Percentiles rank a stretch among this genome's conserved stretches.
These are phyloP conservation scores for Quercus ilex DNA, from an alignment of 306 rosid species.

Conservation along the genomic window DNA sequence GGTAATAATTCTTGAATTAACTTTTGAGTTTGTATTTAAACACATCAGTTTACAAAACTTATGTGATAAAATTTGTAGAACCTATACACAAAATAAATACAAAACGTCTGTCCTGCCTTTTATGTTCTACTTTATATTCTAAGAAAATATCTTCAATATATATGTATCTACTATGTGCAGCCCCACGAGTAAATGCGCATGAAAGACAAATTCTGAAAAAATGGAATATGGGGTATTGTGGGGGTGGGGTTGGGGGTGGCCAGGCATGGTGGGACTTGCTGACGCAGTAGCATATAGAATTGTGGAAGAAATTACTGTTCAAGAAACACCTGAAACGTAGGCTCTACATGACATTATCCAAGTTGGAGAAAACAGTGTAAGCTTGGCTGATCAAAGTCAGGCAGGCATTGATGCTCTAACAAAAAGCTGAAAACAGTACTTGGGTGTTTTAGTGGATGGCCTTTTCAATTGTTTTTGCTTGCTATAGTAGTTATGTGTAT, in stretches of 20 bases:
- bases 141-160: too few species aligned
- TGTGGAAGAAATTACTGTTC: slow-evolving; percentile 5
- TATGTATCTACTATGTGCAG: too few species aligned
- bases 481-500: slow-evolving; percentile 32
- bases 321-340: slow-evolving; percentile 32
- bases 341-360: slow-evolving; percentile 37
- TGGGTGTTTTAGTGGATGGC: slow-evolving; percentile 27
- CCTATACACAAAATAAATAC: too few species aligned
- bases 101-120: too few species aligned
- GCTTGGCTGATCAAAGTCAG: slow-evolving; percentile 6
- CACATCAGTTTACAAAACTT: too few species aligned
- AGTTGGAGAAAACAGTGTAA: slow-evolving; percentile 28
- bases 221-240: too few species aligned
- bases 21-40: too few species aligned
- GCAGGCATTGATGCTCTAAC: slow-evolving; percentile 15
- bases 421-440: slow-evolving; percentile 27
- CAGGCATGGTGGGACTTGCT: slow-evolving; percentile 21
- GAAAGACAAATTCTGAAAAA: too few species aligned
- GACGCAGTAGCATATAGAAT: slow-evolving; percentile 23
- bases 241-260: not conserved
- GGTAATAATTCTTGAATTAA: too few species aligned
- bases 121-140: too few species aligned
- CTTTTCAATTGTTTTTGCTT: slow-evolving; percentile 27
- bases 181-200: too few species aligned
- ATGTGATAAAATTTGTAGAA: too few species aligned